Percentiles rank a stretch among this genome's conserved stretches.
Conservation (phyloP, 306 rosid genomes). For the Castanea crenata region DNA sequence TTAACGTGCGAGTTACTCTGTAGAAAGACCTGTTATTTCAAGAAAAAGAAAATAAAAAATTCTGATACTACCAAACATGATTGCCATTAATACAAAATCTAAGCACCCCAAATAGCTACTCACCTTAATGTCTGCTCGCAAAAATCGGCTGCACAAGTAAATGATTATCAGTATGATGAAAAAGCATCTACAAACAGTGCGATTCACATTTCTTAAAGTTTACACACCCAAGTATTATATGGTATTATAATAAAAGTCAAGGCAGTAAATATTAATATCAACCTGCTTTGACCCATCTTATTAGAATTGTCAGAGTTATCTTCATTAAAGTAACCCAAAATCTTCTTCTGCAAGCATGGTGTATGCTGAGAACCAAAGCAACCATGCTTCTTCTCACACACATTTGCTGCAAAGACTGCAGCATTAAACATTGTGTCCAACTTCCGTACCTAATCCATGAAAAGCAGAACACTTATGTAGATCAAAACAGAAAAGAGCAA, state of each 20-base stretch:
- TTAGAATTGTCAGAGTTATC: slow-evolving; percentile 43
- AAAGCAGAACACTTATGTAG: slow-evolving; percentile 18
- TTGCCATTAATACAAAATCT: slow-evolving; percentile 18
- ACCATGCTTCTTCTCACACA: slow-evolving; percentile 60
- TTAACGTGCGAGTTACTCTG: slow-evolving; percentile 77
- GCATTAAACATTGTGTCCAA: slow-evolving; percentile 81
- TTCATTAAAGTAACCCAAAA: slow-evolving; percentile 67
- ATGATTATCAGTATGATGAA: slow-evolving; percentile 38
- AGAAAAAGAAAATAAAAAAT: slow-evolving; percentile 17
- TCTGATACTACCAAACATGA: slow-evolving; percentile 20
- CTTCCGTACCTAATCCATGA: slow-evolving; percentile 59
- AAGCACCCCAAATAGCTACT: slow-evolving; percentile 21
- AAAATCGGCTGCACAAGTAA: slow-evolving; percentile 75
- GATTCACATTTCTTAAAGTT: not conserved
- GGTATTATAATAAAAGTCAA: slow-evolving; percentile 6
- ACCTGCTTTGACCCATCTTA: slow-evolving; percentile 77
- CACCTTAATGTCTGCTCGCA: slow-evolving; percentile 92
- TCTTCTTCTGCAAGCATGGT: slow-evolving; percentile 71
- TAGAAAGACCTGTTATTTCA: slow-evolving; percentile 68
- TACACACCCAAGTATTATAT: slow-evolving; percentile 1
- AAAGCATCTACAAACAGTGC: slow-evolving; percentile 1
- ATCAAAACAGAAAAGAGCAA: not conserved
- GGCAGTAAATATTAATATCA: slow-evolving; percentile 19
- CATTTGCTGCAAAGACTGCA: slow-evolving; percentile 54
- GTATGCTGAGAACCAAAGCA: slow-evolving; percentile 68